Conservation (phyloP, 495 filamentous ascomycete genomes). For the Hypoxylon trugodes region DNA sequence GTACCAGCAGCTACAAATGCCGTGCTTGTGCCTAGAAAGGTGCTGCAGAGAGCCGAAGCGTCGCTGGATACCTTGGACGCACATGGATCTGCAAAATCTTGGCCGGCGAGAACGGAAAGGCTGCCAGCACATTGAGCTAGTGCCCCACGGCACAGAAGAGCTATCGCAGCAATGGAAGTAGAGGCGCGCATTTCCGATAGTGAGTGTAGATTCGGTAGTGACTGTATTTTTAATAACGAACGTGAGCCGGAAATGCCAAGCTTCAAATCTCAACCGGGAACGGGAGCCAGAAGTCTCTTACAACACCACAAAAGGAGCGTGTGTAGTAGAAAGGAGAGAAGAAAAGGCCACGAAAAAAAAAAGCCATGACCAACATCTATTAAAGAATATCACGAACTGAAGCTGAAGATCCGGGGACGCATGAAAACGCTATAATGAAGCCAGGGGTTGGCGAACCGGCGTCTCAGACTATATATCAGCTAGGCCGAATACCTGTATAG, state of each 20-base stretch:
- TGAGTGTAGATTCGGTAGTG: neutral
- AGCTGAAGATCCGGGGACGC: conserved; percentile 2
- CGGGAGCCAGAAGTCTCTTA: neutral
- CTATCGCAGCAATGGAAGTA: conserved; percentile 3
- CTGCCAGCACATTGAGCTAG: conserved; percentile 4
- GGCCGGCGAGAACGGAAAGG: neutral
- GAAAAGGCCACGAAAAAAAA: neutral
- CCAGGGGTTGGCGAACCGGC: conserved; percentile 9
- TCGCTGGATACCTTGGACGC: conserved; percentile 1
- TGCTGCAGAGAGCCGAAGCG: conserved; percentile 4
- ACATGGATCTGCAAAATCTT: neutral
- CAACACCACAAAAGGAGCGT: conserved; percentile 14
- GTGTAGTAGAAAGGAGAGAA: neutral
- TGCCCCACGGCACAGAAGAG: neutral
- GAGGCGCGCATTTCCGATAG: conserved; percentile 16
- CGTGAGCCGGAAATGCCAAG: neutral
- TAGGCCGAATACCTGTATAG: conserved; percentile 4
- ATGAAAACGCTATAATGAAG: conserved; percentile 1
- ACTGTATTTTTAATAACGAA: conserved; percentile 5
- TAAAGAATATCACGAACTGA: conserved; percentile 8
- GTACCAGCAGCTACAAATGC: neutral
- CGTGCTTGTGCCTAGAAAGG: neutral
- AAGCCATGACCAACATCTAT: neutral
- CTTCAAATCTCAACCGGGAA: neutral
- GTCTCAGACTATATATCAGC: conserved; percentile 19